phyloP scores from a whole-genome alignment of 495 filamentous ascomycete species.

The Penicillium bovifimosum region DNA sequence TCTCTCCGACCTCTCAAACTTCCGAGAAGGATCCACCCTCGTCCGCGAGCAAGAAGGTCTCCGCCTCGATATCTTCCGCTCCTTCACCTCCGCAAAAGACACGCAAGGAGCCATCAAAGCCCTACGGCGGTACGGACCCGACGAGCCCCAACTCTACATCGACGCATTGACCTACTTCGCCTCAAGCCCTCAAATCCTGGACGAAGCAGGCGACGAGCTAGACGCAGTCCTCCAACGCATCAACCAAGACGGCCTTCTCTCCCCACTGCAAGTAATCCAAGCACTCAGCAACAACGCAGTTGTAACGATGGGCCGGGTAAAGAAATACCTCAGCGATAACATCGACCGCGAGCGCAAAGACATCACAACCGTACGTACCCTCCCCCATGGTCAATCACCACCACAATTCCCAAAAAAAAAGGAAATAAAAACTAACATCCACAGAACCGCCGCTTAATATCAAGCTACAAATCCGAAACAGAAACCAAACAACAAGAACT shows the following conservation, averaged over 20 bases:
- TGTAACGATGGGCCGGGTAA: conserved; percentile 95
- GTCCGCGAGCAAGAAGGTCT: conserved; percentile 92
- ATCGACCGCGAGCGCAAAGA: conserved; percentile 84
- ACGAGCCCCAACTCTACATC: conserved; percentile 89
- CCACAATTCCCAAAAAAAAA: background rate
- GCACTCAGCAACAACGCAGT: conserved; percentile 79
- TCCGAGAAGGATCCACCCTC: conserved; percentile 82
- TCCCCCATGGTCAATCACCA: too few species aligned
- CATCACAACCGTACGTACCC: conserved; percentile 55
- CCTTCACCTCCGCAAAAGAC: conserved; percentile 90
- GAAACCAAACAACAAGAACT: conserved; percentile 73
- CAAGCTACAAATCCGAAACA: conserved; percentile 82
- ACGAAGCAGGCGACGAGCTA: conserved; percentile 80
- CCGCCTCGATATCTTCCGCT: conserved; percentile 92
- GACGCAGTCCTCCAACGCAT: conserved; percentile 78
- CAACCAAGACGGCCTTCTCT: conserved; percentile 86
- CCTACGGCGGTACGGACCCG: conserved; percentile 80
- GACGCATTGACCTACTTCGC: conserved; percentile 93
- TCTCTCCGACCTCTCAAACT: conserved; percentile 86
- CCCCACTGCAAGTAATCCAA: conserved; percentile 93
- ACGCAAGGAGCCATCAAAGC: conserved; percentile 86
- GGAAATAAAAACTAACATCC: conserved; percentile 8
- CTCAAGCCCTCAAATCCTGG: conserved; percentile 70
- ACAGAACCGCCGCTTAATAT: conserved; percentile 75
- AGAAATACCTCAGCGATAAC: conserved; percentile 81